phyloP scores from a whole-genome alignment of 2,329 filamentous ascomycete species.

The Neopestalotiopsis rosae region DNA sequence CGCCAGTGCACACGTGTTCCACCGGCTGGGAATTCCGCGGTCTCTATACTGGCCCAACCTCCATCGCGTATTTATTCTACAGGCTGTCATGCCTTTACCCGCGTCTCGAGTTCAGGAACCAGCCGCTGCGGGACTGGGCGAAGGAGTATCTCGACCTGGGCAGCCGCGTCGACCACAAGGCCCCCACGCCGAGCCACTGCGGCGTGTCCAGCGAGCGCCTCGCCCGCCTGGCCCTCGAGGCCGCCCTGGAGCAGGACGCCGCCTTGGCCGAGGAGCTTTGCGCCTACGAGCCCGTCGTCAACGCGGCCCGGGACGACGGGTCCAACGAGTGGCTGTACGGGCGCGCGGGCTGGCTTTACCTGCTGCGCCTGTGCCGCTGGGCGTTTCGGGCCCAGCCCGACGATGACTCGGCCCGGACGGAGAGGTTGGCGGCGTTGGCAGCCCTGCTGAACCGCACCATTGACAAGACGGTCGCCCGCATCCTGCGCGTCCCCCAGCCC shows the following conservation, averaged over 20 bases:
- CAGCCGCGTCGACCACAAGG: conserved; percentile 34
- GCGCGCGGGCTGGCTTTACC: conserved; percentile 70
- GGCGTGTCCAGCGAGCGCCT: conserved; percentile 57
- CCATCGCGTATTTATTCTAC: conserved; percentile 61
- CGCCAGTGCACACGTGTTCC: conserved; percentile 33
- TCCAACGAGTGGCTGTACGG: conserved; percentile 71
- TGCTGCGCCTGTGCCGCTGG: conserved; percentile 64
- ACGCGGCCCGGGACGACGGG: conserved; percentile 48
- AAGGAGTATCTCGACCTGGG: conserved; percentile 49
- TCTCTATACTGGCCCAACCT: conserved; percentile 58
- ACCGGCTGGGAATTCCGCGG: conserved; percentile 46
- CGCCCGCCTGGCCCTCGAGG: conserved; percentile 50
- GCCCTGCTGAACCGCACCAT: conserved; percentile 58
- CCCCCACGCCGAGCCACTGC: conserved; percentile 49
- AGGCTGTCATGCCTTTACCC: conserved; percentile 50
- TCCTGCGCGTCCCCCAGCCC: conserved; percentile 54
- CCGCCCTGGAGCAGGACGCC: conserved; percentile 46
- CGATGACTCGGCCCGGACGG: conserved; percentile 40
- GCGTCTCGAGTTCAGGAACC: conserved; percentile 46
- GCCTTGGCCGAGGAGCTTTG: conserved; percentile 45
- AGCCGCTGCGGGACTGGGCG: conserved; percentile 51
- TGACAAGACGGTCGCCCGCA: conserved; percentile 61
- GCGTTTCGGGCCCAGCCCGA: conserved; percentile 48
- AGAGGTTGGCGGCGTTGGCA: no score
- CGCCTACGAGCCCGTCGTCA: conserved; percentile 47